Conservation (phyloP, 768 basidiomycete genomes). For the Tulasnella sp. region DNA sequence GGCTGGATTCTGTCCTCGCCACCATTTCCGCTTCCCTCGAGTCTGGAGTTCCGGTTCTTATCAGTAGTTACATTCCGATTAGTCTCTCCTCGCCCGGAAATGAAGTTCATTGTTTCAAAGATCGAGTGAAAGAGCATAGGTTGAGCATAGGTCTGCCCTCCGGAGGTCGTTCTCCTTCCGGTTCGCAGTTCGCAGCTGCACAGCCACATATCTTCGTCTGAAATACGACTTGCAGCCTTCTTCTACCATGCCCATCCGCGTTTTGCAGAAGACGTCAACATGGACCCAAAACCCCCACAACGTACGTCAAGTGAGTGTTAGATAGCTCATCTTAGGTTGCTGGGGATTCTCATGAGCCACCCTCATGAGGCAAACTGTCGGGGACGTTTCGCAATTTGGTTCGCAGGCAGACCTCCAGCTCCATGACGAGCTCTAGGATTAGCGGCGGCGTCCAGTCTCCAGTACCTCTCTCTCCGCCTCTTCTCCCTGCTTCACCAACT, state of each 20-base stretch:
- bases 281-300: not conserved
- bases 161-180: not conserved
- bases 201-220: not conserved
- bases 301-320: not conserved
- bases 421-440: not conserved
- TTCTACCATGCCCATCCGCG: not conserved
- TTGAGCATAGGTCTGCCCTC: not conserved
- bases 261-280: not conserved
- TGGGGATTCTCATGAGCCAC: not conserved
- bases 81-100: constrained; percentile 1
- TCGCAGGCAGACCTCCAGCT: not conserved
- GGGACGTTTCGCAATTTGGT: not conserved
- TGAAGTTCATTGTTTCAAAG: not conserved
- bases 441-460: not conserved
- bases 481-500: not conserved
- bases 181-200: not conserved
- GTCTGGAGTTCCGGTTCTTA: constrained; percentile 2
- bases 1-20: not conserved
- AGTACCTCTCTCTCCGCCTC: not conserved
- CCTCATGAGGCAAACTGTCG: not conserved
- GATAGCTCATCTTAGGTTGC: not conserved
- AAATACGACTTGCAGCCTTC: not conserved
- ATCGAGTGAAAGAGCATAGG: too few relatives aligned
- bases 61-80: not conserved
- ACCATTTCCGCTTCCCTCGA: constrained; percentile 4